Conservation (phyloP, 805 yeast species). For the Pichia nanzhaoensis region DNA sequence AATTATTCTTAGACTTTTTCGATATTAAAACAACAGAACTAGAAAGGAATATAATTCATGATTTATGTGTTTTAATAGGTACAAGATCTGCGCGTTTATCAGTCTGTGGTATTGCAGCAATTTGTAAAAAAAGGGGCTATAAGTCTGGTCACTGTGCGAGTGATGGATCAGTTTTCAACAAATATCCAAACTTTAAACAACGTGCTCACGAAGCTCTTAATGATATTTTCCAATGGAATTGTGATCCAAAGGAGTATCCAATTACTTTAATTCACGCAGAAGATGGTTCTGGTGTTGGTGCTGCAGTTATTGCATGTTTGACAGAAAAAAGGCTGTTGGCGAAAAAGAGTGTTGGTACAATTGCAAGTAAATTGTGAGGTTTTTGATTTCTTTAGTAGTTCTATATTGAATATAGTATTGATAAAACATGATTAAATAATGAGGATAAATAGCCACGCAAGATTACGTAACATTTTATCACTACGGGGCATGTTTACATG, state of each 20-base stretch:
- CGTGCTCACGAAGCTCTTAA: slow-evolving; percentile 83
- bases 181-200: slow-evolving; percentile 84
- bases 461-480: background rate
- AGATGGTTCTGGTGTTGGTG: slow-evolving; percentile 98
- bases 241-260: slow-evolving; percentile 20
- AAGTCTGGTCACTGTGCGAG: slow-evolving; percentile 84
- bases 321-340: slow-evolving; percentile 70
- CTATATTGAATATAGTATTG: no score
- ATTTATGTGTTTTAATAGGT: slow-evolving; percentile 81
- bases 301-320: slow-evolving; percentile 94
- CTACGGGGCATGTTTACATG: slow-evolving; percentile 5
- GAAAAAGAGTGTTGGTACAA: slow-evolving; percentile 42
- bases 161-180: slow-evolving; percentile 93
- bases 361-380: background rate
- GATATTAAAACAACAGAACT: slow-evolving; percentile 59
- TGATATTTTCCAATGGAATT: slow-evolving; percentile 79
- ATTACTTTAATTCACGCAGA: slow-evolving; percentile 37
- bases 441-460: background rate
- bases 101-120: slow-evolving; percentile 92
- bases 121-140: slow-evolving; percentile 79
- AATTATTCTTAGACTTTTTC: slow-evolving; percentile 53
- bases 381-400: background rate
- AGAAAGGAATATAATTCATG: slow-evolving; percentile 79
- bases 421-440: no score
- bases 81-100: slow-evolving; percentile 89